Evolutionary conservation across 83 land plant genomes (phyloP).

Genomic region (Thuja plicata): DNA sequence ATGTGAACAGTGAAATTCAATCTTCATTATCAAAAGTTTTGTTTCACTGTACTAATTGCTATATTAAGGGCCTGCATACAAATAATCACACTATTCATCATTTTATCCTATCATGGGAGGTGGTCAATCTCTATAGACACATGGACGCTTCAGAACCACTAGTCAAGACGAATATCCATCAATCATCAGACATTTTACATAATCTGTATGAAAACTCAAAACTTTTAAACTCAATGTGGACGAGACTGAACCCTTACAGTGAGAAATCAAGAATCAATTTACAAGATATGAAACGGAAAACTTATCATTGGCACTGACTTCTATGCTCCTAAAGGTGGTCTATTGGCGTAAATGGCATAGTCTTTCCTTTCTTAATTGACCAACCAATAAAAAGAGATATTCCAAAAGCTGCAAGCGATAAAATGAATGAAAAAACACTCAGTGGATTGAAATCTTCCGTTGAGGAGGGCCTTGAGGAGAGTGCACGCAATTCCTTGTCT

Average conservation of each 20-base stretch:
- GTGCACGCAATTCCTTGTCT: conserved; percentile 1
- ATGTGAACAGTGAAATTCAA: not conserved
- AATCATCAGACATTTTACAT: not conserved
- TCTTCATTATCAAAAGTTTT: not conserved
- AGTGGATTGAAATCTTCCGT: conserved; percentile 36
- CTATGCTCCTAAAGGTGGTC: conserved; percentile 27
- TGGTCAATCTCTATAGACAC: not conserved
- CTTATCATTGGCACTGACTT: not conserved
- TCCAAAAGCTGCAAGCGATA: conserved; percentile 63
- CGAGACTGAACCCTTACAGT: not conserved
- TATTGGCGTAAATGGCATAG: conserved; percentile 62
- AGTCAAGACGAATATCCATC: not conserved
- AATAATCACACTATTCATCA: not conserved
- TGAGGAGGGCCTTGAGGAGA: not conserved
- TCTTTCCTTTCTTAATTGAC: conserved; percentile 34
- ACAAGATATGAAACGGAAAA: not conserved
- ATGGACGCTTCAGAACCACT: not conserved
- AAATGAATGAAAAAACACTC: conserved; percentile 51
- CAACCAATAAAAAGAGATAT: conserved; percentile 55
- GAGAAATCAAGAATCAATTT: not conserved
- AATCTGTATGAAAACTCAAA: not conserved
- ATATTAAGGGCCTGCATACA: not conserved
- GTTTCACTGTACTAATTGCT: not conserved
- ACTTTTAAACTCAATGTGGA: not conserved
- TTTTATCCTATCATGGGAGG: not conserved